Percentiles rank a stretch among this genome's conserved stretches.
These are phyloP conservation scores for Cladosporium sp. DNA, from an alignment of 2,329 filamentous ascomycete genomes.

Conservation along the genomic window DNA sequence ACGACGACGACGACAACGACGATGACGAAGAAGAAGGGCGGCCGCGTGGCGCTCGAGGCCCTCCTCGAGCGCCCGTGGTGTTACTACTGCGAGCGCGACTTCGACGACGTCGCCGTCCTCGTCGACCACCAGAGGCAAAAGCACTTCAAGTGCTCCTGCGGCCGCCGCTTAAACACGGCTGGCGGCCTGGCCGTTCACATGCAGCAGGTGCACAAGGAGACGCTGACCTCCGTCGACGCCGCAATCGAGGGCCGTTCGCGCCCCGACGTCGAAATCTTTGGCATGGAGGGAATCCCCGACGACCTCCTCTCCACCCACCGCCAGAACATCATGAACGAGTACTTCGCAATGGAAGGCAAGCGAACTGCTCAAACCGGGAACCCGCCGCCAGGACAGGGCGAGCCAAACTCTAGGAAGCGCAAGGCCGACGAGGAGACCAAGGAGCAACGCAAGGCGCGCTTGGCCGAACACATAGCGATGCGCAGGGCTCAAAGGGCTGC, in stretches of 20 bases:
- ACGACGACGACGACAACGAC: background rate
- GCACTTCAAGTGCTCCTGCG: constrained; percentile 95
- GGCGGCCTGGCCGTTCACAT: constrained; percentile 95
- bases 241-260: constrained; percentile 78
- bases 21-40: background rate
- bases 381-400: constrained; percentile 50
- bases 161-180: constrained; percentile 81
- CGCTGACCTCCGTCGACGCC: constrained; percentile 80
- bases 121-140: constrained; percentile 99
- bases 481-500: constrained; percentile 52
- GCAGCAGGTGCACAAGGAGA: constrained; percentile 98
- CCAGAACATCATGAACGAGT: constrained; percentile 77
- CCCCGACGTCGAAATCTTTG: constrained; percentile 92
- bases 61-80: constrained; percentile 86
- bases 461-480: constrained; percentile 70
- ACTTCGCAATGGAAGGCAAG: constrained; percentile 78
- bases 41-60: constrained; percentile 78
- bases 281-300: constrained; percentile 92
- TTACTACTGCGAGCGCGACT: constrained; percentile 99
- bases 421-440: constrained; percentile 59
- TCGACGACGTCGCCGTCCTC: constrained; percentile 93
- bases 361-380: constrained; percentile 78
- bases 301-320: constrained; percentile 78
- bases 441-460: constrained; percentile 71
- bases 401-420: constrained; percentile 50